Base-by-base conservation (phyloP, 1,284 basidiomycete genomes). In the Blastosporella zonata region DNA sequence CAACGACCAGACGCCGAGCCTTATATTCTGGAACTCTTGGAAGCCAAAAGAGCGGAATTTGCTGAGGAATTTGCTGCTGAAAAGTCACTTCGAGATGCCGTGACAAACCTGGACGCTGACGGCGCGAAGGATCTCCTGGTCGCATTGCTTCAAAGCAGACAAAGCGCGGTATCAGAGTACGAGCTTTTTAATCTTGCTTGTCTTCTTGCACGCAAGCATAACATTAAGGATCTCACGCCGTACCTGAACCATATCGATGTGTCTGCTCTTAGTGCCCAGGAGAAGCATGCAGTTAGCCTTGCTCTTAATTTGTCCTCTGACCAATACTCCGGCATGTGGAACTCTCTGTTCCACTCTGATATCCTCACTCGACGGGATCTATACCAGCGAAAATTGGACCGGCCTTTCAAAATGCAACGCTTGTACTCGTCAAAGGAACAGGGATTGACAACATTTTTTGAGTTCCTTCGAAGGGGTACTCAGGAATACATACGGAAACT, bases 341-440 rank as follows among this genome's bases (percentile, higher is more conserved):
- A 83, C 53, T 81, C 78, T 1, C 64, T 85, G 2, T 60, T 81
- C 52, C 72, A 73, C 2, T 84, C 82, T 0, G 78, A 83, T 53
- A 78, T 84, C 20, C 59, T 84, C 37, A 72, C 67, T 0, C 57
- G 64, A 3, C 61, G 66, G 37, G 81, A 84, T 53, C 60, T 85
- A 9, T 71, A 72, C 44, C 70, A 77, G 43, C 69, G 76, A 27
- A 66, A 72, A 4, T 65, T 85, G 3, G 63, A 72, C 35, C 72
- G 69, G 2, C 78, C 80, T 12, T 70, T 82, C 47, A 70, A 74
- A 0, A 66, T 84, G 36, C 82, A 84, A 50, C 70, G 77, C n/a
- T 62, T 84, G 7, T 84, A 84, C 60, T 76, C 78, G 0, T 84
- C 82, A 0, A 69, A 64, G 15, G 62, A 65, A 18, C 72, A 78